Conservation (phyloP, 352 stramenopile species). For the Phytophthora europaea region DNA sequence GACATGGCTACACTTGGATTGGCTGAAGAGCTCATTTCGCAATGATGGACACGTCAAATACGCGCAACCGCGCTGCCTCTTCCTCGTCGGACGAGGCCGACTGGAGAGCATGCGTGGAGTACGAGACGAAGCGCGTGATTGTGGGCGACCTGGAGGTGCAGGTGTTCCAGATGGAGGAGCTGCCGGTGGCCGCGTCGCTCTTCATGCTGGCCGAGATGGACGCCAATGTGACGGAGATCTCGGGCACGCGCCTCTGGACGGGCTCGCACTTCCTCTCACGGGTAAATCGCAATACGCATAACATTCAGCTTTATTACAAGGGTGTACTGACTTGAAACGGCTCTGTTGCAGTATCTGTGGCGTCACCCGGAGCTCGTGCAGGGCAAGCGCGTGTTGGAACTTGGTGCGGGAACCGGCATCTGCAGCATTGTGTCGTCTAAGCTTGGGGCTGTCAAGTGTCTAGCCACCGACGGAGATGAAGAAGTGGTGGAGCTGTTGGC, state of each 20-base stretch:
- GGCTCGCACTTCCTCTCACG: slow-evolving; percentile 71
- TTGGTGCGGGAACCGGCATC: slow-evolving; percentile 78
- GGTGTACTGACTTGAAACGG: slow-evolving; percentile 5
- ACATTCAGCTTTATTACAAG: slow-evolving; percentile 8
- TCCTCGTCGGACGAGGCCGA: slow-evolving; percentile 53
- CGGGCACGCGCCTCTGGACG: slow-evolving; percentile 80
- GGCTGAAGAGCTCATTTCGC: slow-evolving; percentile 23
- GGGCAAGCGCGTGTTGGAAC: slow-evolving; percentile 66
- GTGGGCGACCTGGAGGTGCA: slow-evolving; percentile 55
- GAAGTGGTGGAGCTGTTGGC: slow-evolving; percentile 61
- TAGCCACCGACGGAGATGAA: slow-evolving; percentile 77
- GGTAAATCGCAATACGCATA: slow-evolving; percentile 19
- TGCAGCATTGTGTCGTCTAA: slow-evolving; percentile 75
- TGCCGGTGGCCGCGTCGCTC: slow-evolving; percentile 60
- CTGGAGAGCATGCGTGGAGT: slow-evolving; percentile 66
- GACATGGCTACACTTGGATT: slow-evolving; percentile 27
- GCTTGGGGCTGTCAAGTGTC: slow-evolving; percentile 52
- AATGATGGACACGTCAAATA: slow-evolving; percentile 13
- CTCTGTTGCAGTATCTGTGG: slow-evolving; percentile 56
- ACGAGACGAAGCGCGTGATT: slow-evolving; percentile 57
- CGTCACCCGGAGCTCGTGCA: slow-evolving; percentile 52
- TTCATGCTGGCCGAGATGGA: slow-evolving; percentile 76
- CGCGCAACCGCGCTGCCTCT: slow-evolving; percentile 18
- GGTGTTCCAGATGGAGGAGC: slow-evolving; percentile 72
- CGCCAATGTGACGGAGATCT: slow-evolving; percentile 76